These are phyloP conservation scores for Suillus sp. DNA, from an alignment of 768 basidiomycete genomes.

Conservation along the genomic window DNA sequence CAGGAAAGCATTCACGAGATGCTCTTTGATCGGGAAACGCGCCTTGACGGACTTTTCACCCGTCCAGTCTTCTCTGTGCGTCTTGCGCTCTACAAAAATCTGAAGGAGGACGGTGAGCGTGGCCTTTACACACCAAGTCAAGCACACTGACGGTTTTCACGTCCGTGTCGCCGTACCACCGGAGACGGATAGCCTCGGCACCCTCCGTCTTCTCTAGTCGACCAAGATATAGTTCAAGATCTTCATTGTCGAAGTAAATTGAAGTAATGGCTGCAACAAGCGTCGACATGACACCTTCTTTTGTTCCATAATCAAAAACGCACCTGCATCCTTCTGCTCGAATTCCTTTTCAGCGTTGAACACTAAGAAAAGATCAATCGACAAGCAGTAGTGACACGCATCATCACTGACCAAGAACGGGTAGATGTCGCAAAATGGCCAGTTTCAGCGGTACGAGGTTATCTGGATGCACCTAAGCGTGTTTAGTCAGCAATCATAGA, in stretches of 20 bases:
- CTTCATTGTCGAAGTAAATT: conserved; percentile 96
- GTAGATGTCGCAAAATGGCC: conserved; percentile 88
- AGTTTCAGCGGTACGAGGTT: conserved; percentile 93
- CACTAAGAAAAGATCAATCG: conserved; percentile 49
- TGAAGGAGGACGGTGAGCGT: conserved; percentile 28
- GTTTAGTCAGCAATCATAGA: conserved; percentile 13
- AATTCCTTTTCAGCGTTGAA: conserved; percentile 95
- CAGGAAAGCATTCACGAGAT: conserved; percentile 89
- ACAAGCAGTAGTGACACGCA: neutral
- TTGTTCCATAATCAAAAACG: conserved; percentile 14
- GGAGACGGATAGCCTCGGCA: conserved; percentile 92
- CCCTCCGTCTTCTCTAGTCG: conserved; percentile 98
- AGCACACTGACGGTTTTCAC: conserved; percentile 65
- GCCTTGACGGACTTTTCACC: conserved; percentile 99
- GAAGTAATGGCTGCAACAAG: conserved; percentile 80
- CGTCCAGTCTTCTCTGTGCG: conserved; percentile 98
- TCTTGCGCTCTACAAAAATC: conserved; percentile 90
- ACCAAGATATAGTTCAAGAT: conserved; percentile 94
- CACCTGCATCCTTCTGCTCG: conserved; percentile 80
- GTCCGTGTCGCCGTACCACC: conserved; percentile 94
- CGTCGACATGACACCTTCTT: neutral
- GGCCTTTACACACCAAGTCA: neutral
- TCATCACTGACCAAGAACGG: conserved; percentile 76
- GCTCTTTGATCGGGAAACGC: conserved; percentile 93
- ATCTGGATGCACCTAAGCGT: conserved; percentile 80